Evolutionary conservation across 352 stramenopile species (phyloP).

Genomic region (Globisporangium apiculatum): DNA sequence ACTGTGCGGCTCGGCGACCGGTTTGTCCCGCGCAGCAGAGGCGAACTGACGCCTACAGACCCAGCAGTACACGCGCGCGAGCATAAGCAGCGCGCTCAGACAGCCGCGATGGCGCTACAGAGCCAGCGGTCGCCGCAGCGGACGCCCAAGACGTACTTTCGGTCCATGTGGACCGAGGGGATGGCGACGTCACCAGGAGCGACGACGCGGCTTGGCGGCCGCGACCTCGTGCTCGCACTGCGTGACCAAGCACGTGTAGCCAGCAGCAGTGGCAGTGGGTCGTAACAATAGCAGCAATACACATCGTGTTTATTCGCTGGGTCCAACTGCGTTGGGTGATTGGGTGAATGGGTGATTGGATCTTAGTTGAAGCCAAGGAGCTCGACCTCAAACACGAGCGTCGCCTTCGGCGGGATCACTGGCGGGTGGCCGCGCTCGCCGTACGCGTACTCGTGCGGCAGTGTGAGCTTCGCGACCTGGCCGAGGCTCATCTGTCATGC

Average conservation of each 20-base stretch:
- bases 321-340: too few species aligned
- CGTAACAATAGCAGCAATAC: too few species aligned
- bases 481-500: constrained; percentile 79
- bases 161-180: constrained; percentile 49
- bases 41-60: constrained; percentile 5
- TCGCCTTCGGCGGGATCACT: constrained; percentile 88
- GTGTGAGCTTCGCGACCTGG: constrained; percentile 89
- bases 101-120: constrained; percentile 18
- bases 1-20: constrained; percentile 37
- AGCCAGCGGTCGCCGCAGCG: constrained; percentile 25
- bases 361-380: constrained; percentile 69
- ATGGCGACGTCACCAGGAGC: background rate
- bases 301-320: too few species aligned
- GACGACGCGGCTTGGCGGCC: constrained; percentile 3
- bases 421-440: constrained; percentile 84
- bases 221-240: constrained; percentile 10
- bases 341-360: background rate
- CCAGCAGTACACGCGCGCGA: constrained; percentile 11
- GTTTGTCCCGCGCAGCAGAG: constrained; percentile 19
- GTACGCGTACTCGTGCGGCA: constrained; percentile 94
- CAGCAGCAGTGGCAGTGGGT: too few species aligned
- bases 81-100: constrained; percentile 39
- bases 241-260: constrained; percentile 3
- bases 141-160: constrained; percentile 45
- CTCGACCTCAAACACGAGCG: constrained; percentile 92